A percentile compares a stretch with the other conserved stretches of the same genome.
Conservation (phyloP, 805 yeast species). For the Candida lessepsii region DNA sequence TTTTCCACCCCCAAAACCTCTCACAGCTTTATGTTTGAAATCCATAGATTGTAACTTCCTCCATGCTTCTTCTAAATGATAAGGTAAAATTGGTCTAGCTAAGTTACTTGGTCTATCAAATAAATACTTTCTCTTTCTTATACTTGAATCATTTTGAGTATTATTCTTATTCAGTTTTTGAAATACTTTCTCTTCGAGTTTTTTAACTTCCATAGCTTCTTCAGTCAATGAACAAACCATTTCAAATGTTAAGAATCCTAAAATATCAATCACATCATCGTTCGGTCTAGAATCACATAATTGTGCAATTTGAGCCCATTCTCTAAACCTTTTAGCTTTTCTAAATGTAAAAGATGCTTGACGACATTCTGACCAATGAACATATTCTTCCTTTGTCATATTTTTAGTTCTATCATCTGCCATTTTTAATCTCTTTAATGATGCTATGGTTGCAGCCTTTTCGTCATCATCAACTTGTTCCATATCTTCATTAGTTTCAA, state of each 20-base stretch:
- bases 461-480: constrained; percentile 81
- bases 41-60: constrained; percentile 63
- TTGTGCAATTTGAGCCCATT: constrained; percentile 89
- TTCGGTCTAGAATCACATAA: constrained; percentile 88
- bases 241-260: constrained; percentile 94
- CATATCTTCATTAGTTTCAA: constrained; percentile 62
- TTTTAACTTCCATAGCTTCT: constrained; percentile 79
- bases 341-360: constrained; percentile 96
- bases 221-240: constrained; percentile 94
- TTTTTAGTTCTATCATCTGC: constrained; percentile 92
- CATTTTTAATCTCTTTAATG: constrained; percentile 81
- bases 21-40: constrained; percentile 58
- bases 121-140: constrained; percentile 48
- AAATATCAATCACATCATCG: constrained; percentile 93
- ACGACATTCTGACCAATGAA: constrained; percentile 98
- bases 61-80: constrained; percentile 89
- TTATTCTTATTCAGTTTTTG: constrained; percentile 30
- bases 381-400: constrained; percentile 97
- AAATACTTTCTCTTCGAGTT: constrained; percentile 55
- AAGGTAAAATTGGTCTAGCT: constrained; percentile 71
- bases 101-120: constrained; percentile 90
- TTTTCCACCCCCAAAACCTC: constrained; percentile 72
- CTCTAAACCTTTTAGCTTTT: constrained; percentile 90
- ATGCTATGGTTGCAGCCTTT: constrained; percentile 82
- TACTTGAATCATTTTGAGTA: constrained; percentile 8